A percentile compares a stretch with the other conserved stretches of the same genome.
Conservation (phyloP, 2,329 filamentous ascomycete genomes). For the Pseudocercospora ulei region DNA sequence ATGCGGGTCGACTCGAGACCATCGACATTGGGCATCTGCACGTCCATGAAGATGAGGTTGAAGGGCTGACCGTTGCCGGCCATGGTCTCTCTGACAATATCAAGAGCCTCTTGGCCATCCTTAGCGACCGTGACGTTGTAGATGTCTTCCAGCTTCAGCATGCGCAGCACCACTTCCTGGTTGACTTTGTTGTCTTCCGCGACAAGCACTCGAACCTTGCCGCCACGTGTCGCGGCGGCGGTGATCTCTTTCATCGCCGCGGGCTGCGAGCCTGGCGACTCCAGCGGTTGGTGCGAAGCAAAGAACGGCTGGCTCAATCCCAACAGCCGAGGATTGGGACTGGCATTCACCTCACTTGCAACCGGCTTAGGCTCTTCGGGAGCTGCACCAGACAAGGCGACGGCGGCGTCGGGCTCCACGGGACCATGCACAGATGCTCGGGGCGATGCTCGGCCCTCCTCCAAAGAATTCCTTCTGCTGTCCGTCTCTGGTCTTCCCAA, state of each 20-base stretch:
- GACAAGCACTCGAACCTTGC: slow-evolving; percentile 70
- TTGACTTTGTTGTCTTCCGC: slow-evolving; percentile 67
- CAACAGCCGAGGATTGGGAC: slow-evolving; percentile 66
- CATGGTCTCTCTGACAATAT: slow-evolving; percentile 75
- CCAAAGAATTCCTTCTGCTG: slow-evolving; percentile 18
- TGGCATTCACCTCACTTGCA: slow-evolving; percentile 40
- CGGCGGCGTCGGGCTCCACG: slow-evolving; percentile 17
- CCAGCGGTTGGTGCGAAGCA: slow-evolving; percentile 41
- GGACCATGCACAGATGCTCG: slow-evolving; percentile 15
- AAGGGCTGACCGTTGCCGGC: slow-evolving; percentile 53
- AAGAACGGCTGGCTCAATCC: slow-evolving; percentile 80
- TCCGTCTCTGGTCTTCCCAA: slow-evolving; percentile 22
- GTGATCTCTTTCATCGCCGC: slow-evolving; percentile 57
- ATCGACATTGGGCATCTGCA: slow-evolving; percentile 55
- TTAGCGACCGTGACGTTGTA: slow-evolving; percentile 74
- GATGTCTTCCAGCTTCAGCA: slow-evolving; percentile 67
- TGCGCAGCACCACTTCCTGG: slow-evolving; percentile 52
- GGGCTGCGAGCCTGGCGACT: slow-evolving; percentile 52
- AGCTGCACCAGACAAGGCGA: slow-evolving; percentile 17
- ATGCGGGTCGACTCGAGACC: slow-evolving; percentile 75
- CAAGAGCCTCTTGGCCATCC: slow-evolving; percentile 62
- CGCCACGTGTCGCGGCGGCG: slow-evolving; percentile 48
- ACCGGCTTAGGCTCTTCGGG: slow-evolving; percentile 23
- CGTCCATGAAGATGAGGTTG: slow-evolving; percentile 67
- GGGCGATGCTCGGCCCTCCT: slow-evolving; percentile 12